Conservation (phyloP, 176 grass and related monocot species). For the Panicum miliaceum region DNA sequence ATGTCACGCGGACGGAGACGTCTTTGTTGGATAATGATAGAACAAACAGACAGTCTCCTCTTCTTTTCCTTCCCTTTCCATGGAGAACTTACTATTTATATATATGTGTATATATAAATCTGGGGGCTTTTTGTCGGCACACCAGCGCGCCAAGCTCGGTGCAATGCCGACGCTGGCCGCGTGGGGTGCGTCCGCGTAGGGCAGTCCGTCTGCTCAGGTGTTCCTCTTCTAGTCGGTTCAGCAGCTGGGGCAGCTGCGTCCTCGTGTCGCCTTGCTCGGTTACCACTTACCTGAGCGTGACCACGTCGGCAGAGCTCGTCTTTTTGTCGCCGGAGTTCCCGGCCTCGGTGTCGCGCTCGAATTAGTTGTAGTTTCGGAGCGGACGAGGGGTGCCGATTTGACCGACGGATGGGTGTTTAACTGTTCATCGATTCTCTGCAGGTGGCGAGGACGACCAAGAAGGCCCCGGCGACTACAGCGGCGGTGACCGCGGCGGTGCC, state of each 20-base stretch:
- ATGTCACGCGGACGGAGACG: constrained; percentile 21
- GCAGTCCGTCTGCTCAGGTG: not conserved
- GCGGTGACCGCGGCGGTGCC: not conserved
- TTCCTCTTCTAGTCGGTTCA: constrained; percentile 10
- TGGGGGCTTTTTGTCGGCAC: not conserved
- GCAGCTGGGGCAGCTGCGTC: not conserved
- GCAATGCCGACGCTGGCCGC: constrained; percentile 4
- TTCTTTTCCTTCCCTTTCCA: not conserved
- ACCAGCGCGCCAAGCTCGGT: not conserved
- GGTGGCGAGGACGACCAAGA: constrained; percentile 42
- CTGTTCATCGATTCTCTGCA: not conserved
- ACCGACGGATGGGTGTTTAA: not conserved
- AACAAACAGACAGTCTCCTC: too few species aligned
- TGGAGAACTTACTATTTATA: not conserved
- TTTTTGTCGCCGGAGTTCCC: not conserved
- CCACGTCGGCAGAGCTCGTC: not conserved
- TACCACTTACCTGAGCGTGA: not conserved
- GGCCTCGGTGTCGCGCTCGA: not conserved
- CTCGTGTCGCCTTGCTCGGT: not conserved
- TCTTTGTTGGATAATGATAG: not conserved
- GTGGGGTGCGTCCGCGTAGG: not conserved
- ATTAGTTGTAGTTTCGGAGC: not conserved
- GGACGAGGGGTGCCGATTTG: not conserved
- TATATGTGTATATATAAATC: not conserved
- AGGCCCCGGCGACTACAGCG: not conserved